A percentile compares a stretch with the other conserved stretches of the same genome.
Evolutionary conservation across 257 asterid species (phyloP).

Genomic region (Cruciata laevipes): DNA sequence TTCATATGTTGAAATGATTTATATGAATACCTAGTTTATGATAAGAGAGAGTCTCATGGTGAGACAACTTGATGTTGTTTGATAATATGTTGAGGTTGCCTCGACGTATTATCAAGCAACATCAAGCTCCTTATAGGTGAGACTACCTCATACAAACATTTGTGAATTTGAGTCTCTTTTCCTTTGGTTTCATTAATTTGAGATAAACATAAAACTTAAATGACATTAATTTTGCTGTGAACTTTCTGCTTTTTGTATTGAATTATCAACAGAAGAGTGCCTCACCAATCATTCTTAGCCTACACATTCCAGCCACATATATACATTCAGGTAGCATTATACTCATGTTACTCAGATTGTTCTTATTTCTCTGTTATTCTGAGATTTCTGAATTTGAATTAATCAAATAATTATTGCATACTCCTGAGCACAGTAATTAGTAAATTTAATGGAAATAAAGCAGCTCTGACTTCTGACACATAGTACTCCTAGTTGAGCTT

Average conservation of each 20-base stretch:
- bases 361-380: neutral
- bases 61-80: no score
- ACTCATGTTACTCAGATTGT: neutral
- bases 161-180: no score
- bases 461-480: conserved; percentile 6
- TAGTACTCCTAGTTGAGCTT: conserved; percentile 1
- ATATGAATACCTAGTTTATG: no score
- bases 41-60: no score
- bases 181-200: neutral
- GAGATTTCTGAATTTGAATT: neutral
- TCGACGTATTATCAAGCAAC: no score
- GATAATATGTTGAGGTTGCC: no score
- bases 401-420: neutral
- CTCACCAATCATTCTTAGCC: neutral
- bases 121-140: no score
- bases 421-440: neutral
- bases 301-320: neutral
- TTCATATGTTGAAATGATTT: neutral
- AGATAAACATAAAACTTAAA: neutral
- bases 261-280: neutral
- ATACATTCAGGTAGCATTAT: conserved; percentile 6
- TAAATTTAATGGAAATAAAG: neutral
- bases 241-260: neutral
- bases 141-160: no score
- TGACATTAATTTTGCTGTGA: neutral